Conservation (phyloP, 2,329 filamentous ascomycete genomes). For the Botrytis cinerea region DNA sequence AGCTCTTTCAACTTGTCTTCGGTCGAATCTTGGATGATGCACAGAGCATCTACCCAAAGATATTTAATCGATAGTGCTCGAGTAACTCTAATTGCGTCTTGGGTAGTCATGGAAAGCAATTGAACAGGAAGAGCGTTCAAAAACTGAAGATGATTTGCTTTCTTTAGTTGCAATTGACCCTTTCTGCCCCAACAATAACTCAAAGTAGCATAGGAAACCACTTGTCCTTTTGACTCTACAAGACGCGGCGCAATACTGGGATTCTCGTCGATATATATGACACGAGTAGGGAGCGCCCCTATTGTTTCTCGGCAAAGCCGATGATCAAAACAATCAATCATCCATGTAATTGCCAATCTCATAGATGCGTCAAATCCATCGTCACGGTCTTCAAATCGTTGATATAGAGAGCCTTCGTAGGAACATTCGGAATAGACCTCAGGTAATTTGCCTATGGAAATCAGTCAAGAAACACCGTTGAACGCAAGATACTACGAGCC, state of each 20-base stretch:
- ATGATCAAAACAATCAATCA: neutral
- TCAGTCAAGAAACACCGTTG: neutral
- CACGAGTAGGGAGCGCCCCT: neutral
- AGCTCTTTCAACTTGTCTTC: neutral
- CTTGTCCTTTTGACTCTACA: neutral
- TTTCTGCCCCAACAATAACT: neutral
- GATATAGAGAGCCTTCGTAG: neutral
- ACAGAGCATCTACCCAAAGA: neutral
- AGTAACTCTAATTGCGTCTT: neutral
- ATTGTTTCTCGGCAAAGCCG: neutral
- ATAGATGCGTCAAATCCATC: neutral
- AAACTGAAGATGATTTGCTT: neutral
- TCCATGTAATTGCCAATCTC: neutral
- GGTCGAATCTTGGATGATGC: neutral
- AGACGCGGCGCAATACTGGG: neutral
- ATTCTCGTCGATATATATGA: neutral
- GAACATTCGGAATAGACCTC: neutral
- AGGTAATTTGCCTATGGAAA: neutral
- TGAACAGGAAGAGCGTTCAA: neutral
- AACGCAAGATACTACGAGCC: neutral
- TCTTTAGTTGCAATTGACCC: neutral
- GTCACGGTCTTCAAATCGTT: neutral
- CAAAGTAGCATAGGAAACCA: neutral
- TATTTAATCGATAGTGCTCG: neutral
- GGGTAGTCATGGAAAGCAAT: neutral